Evolutionary conservation across 2,329 filamentous ascomycete genomes (phyloP), one percentile per base, ranked within the genome.

Genomic region (Pyrenochaeta sp.): DNA sequence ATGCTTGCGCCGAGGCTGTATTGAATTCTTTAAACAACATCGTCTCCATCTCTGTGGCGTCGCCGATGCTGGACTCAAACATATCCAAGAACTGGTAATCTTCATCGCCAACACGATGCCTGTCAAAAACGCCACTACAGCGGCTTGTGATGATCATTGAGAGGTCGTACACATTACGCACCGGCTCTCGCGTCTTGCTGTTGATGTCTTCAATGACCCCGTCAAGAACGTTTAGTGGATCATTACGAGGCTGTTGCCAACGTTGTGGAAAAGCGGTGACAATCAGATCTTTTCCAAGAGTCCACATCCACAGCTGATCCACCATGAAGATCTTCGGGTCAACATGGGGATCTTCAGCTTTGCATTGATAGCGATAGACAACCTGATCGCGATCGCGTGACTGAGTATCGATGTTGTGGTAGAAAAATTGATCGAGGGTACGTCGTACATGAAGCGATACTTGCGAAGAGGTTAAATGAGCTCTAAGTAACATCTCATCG

Each of bases 281-380:
- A 13, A 87, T 77, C 11, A 86, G 68, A 44, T 85, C 82, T 61
- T 73, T 73, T 8, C 80, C 71, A 1, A 87, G 59, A 3, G 85
- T 74, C 81, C 82, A 86, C 61, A 87, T 78, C 84, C 84, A 87
- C 2, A 88, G 70, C 54, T 87, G 84, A 60, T 87, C 84, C 0
- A 87, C 84, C 83, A 86, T 86, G 61, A 85, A 85, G 3, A 86
- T 78, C 48, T 85, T 85, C 1, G 76, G 75, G 41, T 83, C 80
- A 2, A 67, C 69, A 63, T 60, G 63, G 28, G 60, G 57, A 19
- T 68, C 43, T 11, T 51, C 28, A 8, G 53, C 46, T 38, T 73
- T 72, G 22, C 67, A 72, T 51, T 78, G 76, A 52, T 86, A 86
- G 8, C 84, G 76, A 58, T 81, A 85, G 1, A 87, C 82, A 1